These are phyloP conservation scores for Leccinum boreale DNA, from an alignment of 768 basidiomycete genomes.

Conservation along the genomic window DNA sequence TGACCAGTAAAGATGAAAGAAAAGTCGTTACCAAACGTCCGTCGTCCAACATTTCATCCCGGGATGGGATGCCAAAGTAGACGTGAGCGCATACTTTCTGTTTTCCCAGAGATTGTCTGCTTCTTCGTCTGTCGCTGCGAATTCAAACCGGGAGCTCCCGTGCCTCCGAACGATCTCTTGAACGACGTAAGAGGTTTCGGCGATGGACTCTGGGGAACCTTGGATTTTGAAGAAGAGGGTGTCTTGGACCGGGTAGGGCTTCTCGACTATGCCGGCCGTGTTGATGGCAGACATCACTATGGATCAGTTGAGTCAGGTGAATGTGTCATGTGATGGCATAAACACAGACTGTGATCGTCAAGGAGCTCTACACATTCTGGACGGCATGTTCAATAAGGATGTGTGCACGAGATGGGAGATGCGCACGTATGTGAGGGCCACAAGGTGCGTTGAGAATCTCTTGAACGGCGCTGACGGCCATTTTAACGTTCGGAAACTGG, in stretches of 20 bases:
- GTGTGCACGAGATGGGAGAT: not conserved
- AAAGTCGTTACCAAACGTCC: slow-evolving; percentile 70
- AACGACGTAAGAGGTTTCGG: slow-evolving; percentile 56
- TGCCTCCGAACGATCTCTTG: slow-evolving; percentile 63
- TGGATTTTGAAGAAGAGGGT: slow-evolving; percentile 92
- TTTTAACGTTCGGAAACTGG: slow-evolving; percentile 76
- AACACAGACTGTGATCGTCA: slow-evolving; percentile 62
- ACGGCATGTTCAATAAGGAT: not conserved
- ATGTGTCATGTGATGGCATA: not conserved
- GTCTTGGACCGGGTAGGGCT: slow-evolving; percentile 66
- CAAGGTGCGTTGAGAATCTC: slow-evolving; percentile 70
- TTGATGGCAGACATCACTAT: slow-evolving; percentile 80
- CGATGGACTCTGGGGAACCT: slow-evolving; percentile 59
- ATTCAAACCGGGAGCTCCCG: slow-evolving; percentile 63
- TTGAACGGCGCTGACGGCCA: slow-evolving; percentile 77
- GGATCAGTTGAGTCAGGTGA: not conserved
- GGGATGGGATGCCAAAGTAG: slow-evolving; percentile 60
- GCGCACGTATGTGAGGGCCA: slow-evolving; percentile 72
- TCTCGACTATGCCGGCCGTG: slow-evolving; percentile 54
- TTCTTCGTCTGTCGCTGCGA: slow-evolving; percentile 72
- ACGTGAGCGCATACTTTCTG: slow-evolving; percentile 80
- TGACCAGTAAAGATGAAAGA: not conserved
- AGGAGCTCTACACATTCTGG: slow-evolving; percentile 86
- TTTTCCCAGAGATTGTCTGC: slow-evolving; percentile 80
- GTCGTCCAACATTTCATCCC: slow-evolving; percentile 78